These are phyloP conservation scores for Pseudogymnoascus sp. DNA, from an alignment of 2,329 filamentous ascomycete genomes.

Conservation along the genomic window DNA sequence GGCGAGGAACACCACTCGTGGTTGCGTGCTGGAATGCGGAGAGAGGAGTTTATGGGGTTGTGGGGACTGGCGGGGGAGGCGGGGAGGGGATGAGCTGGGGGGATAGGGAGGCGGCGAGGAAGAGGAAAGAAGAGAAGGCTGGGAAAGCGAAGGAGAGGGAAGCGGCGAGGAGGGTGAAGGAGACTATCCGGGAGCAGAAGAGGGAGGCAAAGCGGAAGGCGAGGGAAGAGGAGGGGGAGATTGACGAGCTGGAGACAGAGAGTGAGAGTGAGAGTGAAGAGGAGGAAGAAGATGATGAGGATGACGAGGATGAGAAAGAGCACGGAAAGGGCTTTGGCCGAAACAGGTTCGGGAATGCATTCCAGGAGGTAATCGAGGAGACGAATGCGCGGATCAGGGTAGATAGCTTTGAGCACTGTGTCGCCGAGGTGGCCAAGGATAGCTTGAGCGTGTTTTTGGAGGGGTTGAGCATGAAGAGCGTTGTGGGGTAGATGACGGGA, in stretches of 20 bases:
- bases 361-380: conserved; percentile 88
- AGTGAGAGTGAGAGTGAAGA: conserved; percentile 42
- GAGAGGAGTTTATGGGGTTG: conserved; percentile 81
- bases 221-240: conserved; percentile 36
- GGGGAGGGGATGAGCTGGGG: conserved; percentile 59
- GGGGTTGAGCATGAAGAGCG: conserved; percentile 81
- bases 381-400: conserved; percentile 84
- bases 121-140: conserved; percentile 54
- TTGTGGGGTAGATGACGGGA: conserved; percentile 47
- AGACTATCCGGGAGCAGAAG: conserved; percentile 53
- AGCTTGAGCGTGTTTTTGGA: conserved; percentile 87
- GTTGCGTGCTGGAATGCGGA: conserved; percentile 84
- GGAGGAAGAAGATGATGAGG: conserved; percentile 39
- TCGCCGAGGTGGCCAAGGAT: conserved; percentile 96
- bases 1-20: conserved; percentile 74
- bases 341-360: conserved; percentile 89
- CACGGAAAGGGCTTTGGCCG: conserved; percentile 61
- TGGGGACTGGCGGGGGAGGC: conserved; percentile 83
- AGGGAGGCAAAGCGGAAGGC: conserved; percentile 47
- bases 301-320: conserved; percentile 45
- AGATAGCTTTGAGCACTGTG: conserved; percentile 95
- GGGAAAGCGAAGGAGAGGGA: conserved; percentile 56
- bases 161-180: conserved; percentile 47
- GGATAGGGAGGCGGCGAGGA: conserved; percentile 58
- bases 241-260: conserved; percentile 46